Percentiles rank a stretch among this genome's conserved stretches.
phyloP scores from a whole-genome alignment of 148 eudicot genomes.

The Simmondsia chinensis region DNA sequence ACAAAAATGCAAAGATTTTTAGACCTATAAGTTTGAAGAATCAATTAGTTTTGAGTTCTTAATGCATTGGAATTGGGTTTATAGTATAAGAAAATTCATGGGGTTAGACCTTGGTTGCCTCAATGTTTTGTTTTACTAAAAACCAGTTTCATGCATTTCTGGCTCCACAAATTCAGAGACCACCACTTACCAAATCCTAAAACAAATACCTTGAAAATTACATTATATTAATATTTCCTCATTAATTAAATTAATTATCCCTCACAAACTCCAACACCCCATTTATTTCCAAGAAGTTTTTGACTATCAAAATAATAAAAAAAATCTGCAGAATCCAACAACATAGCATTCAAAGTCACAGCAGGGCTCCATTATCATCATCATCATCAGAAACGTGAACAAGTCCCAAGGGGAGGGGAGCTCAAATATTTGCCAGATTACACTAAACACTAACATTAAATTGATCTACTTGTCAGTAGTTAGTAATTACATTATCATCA shows the following conservation, averaged over 20 bases:
- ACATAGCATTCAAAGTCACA: constrained; percentile 26
- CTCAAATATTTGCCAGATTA: too few relatives aligned
- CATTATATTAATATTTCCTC: too few relatives aligned
- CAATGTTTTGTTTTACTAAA: constrained; percentile 8
- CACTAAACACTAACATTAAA: too few relatives aligned
- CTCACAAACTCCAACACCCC: constrained; percentile 8
- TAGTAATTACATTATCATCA: constrained; percentile 22
- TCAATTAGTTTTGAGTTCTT: too few relatives aligned
- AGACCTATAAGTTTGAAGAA: too few relatives aligned
- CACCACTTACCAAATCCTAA: background rate
- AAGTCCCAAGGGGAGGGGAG: constrained; percentile 12
- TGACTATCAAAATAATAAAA: constrained; percentile 2
- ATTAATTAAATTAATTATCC: too few relatives aligned
- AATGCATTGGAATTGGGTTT: constrained; percentile 1
- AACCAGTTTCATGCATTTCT: constrained; percentile 10
- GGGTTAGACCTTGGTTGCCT: constrained; percentile 3
- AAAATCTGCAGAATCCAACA: constrained; percentile 21
- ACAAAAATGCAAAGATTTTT: too few relatives aligned
- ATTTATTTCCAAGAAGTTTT: constrained; percentile 14
- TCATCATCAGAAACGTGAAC: too few relatives aligned
- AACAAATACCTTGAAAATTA: background rate
- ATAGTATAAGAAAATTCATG: background rate
- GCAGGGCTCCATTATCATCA: constrained; percentile 12
- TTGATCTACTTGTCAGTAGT: constrained; percentile 18
- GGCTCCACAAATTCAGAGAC: background rate